Base-by-base conservation (phyloP, 257 asterid species). In the Solanum piurae region DNA sequence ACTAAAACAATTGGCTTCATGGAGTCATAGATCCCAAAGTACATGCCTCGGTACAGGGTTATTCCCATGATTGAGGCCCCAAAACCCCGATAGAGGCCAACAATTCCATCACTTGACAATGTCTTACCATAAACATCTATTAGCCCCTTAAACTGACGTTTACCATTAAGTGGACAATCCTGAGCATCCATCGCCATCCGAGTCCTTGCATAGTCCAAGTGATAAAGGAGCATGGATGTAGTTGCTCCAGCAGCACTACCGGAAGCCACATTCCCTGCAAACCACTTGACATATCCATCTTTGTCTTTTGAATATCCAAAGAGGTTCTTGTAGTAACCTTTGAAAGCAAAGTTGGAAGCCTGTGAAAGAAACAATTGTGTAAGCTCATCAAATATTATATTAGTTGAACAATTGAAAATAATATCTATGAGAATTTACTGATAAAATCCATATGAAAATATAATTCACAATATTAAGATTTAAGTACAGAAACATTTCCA, bases 161-260 rank as follows among this genome's bases (percentile, higher is more conserved):
- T 90, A 66, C 91, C 92, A 69, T 38, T 72, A 73, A 89, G 11
- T 27, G 91, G 86, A 87, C 89, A 88, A 75, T 31, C 86, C 40
- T 74, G 79, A 49, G 89, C 90, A 88, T 92, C 94, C 37, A 87
- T 88, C 7, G 88, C 94, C n/a, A 92, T 88, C 73, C 93, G 86
- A 80, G 94, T 90, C 86, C 94, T 89, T 60, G 92, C 93, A 85
- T 89, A 92, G 91, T 92, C 94, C 66, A 92, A 89, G 77, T 90
- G 94, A 90, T 92, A 92, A 36, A 92, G 88, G 91, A 94, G 92
- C 75, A 94, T 86, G 33, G 99, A 97, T 36, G 99, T 97, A 21
- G 98, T 96, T 21, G 98, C 99, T 88, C 99, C 99, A 46, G 99
- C 99, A 90, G 99, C 99, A 91, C 99, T 97, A 86, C 99, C 99